phyloP scores from a whole-genome alignment of 148 eudicot genomes.

The Tetragonia tetragonoides region DNA sequence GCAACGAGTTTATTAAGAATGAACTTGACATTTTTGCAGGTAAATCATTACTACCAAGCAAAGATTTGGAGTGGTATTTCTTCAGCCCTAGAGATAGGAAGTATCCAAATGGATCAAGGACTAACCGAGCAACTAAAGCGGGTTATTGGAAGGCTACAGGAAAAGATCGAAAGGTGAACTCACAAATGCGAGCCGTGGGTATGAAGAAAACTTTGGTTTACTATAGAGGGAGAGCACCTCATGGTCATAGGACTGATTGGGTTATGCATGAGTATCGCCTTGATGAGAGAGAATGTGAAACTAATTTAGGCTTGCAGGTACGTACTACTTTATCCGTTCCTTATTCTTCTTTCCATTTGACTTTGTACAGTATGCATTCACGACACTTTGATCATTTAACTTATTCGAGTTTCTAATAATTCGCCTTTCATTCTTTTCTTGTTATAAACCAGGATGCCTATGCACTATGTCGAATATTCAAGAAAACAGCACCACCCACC shows the following conservation, averaged over 20 bases:
- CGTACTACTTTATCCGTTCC: too few species aligned
- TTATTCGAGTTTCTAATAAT: not conserved
- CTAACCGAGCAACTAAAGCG: slow-evolving; percentile 82
- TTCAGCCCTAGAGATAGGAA: slow-evolving; percentile 85
- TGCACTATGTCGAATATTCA: slow-evolving; percentile 80
- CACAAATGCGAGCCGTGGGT: slow-evolving; percentile 66
- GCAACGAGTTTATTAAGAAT: not conserved
- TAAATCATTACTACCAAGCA: slow-evolving; percentile 81
- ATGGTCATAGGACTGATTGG: slow-evolving; percentile 76
- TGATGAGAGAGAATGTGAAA: slow-evolving; percentile 78
- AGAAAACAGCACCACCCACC: slow-evolving; percentile 47
- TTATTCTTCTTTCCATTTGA: too few species aligned
- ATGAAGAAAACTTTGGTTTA: slow-evolving; percentile 93
- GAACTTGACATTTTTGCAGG: slow-evolving; percentile 32
- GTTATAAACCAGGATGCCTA: slow-evolving; percentile 58
- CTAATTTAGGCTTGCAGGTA: slow-evolving; percentile 63
- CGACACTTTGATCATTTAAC: too few species aligned
- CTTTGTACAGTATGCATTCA: too few species aligned
- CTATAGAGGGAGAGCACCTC: slow-evolving; percentile 88
- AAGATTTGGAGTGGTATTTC: slow-evolving; percentile 88
- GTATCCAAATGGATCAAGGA: slow-evolving; percentile 88
- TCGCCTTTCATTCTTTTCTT: not conserved
- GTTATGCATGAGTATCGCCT: slow-evolving; percentile 97
- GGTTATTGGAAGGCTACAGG: slow-evolving; percentile 97
- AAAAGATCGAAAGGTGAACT: slow-evolving; percentile 75